Percentiles rank a stretch among this genome's conserved stretches.
Conservation (phyloP, 1,284 basidiomycete species). For the Sporisorium graminicola region DNA sequence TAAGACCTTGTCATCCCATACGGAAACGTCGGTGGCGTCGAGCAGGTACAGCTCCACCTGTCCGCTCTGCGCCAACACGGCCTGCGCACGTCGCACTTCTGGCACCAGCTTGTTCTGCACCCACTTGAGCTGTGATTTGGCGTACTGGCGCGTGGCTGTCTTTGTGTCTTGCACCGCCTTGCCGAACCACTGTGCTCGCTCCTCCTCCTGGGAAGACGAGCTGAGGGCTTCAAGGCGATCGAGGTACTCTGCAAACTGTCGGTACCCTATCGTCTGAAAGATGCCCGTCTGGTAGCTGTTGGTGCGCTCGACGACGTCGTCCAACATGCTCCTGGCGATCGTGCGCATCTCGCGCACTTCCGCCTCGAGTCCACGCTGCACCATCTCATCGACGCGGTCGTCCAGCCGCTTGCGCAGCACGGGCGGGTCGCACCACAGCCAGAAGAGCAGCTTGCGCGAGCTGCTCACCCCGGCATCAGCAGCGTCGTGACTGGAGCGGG, state of each 20-base stretch:
- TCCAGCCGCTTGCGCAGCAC: constrained; percentile 80
- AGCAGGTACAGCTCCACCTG: constrained; percentile 74
- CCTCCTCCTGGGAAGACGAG: not conserved
- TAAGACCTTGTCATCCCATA: constrained; percentile 73
- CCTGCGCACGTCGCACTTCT: constrained; percentile 71
- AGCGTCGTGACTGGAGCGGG: not conserved
- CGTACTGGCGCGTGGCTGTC: constrained; percentile 87
- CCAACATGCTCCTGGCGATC: constrained; percentile 61
- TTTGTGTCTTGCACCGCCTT: constrained; percentile 85
- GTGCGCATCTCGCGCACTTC: constrained; percentile 78
- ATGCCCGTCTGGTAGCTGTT: constrained; percentile 75
- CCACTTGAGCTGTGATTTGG: constrained; percentile 92
- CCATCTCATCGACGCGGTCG: constrained; percentile 87
- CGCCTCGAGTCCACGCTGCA: constrained; percentile 85
- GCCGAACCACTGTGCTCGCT: constrained; percentile 72
- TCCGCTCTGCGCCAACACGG: constrained; percentile 8
- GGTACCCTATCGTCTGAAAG: constrained; percentile 95
- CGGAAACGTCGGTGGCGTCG: constrained; percentile 76
- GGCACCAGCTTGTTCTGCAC: constrained; percentile 90
- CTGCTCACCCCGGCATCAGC: constrained; percentile 16
- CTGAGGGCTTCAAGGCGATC: constrained; percentile 56
- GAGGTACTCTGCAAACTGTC: constrained; percentile 84
- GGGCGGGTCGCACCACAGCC: constrained; percentile 85
- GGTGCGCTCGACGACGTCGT: constrained; percentile 70
- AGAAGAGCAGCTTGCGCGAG: constrained; percentile 84